These are phyloP conservation scores for Dipteronia sinensis DNA, from an alignment of 345 rosid species.

Conservation along the genomic window DNA sequence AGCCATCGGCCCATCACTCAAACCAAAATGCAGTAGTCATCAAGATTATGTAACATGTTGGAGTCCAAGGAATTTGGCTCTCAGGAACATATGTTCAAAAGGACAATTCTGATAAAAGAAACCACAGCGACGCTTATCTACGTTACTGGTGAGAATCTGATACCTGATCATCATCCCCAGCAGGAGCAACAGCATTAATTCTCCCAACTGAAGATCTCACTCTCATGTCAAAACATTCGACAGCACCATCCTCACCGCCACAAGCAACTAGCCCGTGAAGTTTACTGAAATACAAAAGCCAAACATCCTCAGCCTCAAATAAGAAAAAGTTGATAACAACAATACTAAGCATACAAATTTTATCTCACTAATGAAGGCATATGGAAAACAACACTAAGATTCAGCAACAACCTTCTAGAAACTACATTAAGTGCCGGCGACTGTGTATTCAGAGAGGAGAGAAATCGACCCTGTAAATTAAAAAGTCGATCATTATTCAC, in stretches of 20 bases:
- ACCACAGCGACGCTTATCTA: not conserved
- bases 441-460: conserved; percentile 71
- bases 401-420: conserved; percentile 68
- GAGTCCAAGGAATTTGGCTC: not conserved
- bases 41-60: not conserved
- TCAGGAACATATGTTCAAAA: not conserved
- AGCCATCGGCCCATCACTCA: not conserved
- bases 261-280: conserved; percentile 93
- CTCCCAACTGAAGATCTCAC: conserved; percentile 79
- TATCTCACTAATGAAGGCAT: not conserved
- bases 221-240: conserved; percentile 93
- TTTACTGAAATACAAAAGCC: conserved; percentile 49
- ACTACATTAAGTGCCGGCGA: conserved; percentile 92
- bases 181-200: conserved; percentile 73
- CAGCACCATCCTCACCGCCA: conserved; percentile 98
- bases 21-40: not conserved
- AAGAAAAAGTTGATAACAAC: conserved; percentile 12
- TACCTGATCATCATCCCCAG: conserved; percentile 75
- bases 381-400: conserved; percentile 14
- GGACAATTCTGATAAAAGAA: not conserved
- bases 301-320: conserved; percentile 19
- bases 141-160: not conserved
- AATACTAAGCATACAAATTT: not conserved
- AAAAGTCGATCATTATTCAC: conserved; percentile 15
- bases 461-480: conserved; percentile 72